These are phyloP conservation scores for Astraeus odoratus DNA, from an alignment of 768 basidiomycete genomes.

Conservation along the genomic window DNA sequence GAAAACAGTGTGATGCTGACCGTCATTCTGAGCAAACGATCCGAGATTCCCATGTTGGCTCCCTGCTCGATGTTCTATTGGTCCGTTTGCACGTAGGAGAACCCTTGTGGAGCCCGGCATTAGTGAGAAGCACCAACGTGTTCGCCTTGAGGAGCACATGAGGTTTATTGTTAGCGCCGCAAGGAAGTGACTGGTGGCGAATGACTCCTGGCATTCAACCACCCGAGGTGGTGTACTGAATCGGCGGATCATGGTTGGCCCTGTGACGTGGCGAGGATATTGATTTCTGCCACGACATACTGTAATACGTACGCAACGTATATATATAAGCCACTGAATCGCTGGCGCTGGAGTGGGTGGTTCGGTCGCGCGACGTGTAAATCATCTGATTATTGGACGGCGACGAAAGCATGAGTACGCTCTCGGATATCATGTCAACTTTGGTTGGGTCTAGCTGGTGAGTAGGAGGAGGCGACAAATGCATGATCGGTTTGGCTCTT, in stretches of 20 bases:
- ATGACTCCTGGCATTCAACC: conserved; percentile 4
- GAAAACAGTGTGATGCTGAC: conserved; percentile 17
- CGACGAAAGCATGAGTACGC: no score
- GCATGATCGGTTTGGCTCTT: no score
- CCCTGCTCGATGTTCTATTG: conserved; percentile 25
- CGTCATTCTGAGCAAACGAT: conserved; percentile 9
- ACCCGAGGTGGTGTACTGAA: background rate
- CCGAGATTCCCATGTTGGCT: conserved; percentile 17
- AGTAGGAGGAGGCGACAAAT: no score
- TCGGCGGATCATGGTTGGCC: background rate
- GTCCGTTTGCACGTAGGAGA: conserved; percentile 17
- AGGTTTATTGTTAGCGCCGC: conserved; percentile 20
- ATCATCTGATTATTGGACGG: no score
- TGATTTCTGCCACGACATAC: no score
- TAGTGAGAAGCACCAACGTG: conserved; percentile 28
- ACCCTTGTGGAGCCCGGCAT: conserved; percentile 23
- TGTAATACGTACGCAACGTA: no score
- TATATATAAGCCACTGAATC: no score
- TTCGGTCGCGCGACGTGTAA: no score
- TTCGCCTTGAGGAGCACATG: conserved; percentile 25
- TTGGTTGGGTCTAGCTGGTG: no score
- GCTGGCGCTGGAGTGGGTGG: no score
- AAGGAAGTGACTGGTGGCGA: conserved; percentile 18
- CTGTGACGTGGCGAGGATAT: background rate
- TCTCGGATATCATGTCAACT: no score